Evolutionary conservation across 2,329 filamentous ascomycete species (phyloP), one percentile per base, ranked within the genome.

Genomic region (Massarina eburnea): DNA sequence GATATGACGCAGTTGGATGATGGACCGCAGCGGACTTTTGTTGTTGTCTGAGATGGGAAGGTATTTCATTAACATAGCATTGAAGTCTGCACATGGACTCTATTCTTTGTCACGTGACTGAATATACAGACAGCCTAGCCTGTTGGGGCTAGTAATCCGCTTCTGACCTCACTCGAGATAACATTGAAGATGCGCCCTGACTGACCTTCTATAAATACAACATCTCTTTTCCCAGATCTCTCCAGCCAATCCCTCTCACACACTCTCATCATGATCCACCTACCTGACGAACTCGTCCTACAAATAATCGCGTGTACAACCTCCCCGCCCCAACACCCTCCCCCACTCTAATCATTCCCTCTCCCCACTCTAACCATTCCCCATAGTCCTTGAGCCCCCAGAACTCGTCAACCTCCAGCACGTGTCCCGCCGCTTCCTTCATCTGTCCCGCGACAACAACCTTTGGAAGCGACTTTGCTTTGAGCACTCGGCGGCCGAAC

Each of bases 401-500:
- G 81, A 90, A 52, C 78, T 91, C 48, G 81, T 86, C 46, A 77
- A 71, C 44, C 73, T 92, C 26, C 89, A 91, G 70, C 77, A 80
- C 17, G 82, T 89, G 10, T 92, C 83, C 20, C 82, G 77, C 52
- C 78, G 76, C 35, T 81, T 92, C 47, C 78, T 85, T 21, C 70
- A 74, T 22, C 75, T 94, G 33, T 85, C 82, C 30, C 84, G 89
- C 45, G 89, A 95, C 64, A 81, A 87, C 58, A 80, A 77, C 30
- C 74, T 92, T 27, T 96, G 91, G 91, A 86, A 86, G 51, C 72
- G 78, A 3, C 78, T 85, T 62, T 91, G 87, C 66, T 89, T 94
- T 66, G 77, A 84, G 27, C 75, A 83, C 46, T 92, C 89, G 14
- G 67, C 77, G 26, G 85, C 85, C 65, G 80, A 86, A 59, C 73